phyloP scores from a whole-genome alignment of 2,329 filamentous ascomycete species.

The Cercospora beticola region DNA sequence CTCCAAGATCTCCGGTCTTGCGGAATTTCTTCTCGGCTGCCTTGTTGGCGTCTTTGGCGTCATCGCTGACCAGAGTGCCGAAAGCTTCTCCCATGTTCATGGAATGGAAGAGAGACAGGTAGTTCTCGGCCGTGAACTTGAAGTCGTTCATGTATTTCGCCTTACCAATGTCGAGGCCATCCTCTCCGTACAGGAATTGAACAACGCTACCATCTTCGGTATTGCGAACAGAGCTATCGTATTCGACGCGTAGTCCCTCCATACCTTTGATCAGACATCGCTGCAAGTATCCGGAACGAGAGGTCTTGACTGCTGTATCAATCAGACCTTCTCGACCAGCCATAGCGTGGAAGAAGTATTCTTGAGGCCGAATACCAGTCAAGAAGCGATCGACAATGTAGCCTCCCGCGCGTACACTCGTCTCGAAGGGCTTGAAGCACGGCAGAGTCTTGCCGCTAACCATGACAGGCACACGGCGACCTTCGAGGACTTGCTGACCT shows the following conservation, averaged over 20 bases:
- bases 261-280: conserved; percentile 98
- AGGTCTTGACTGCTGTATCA: conserved; percentile 98
- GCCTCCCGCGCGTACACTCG: conserved; percentile 82
- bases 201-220: conserved; percentile 82
- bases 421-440: conserved; percentile 90
- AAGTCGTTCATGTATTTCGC: conserved; percentile 90
- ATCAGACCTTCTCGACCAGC: conserved; percentile 97
- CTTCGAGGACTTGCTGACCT: conserved; percentile 93
- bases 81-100: conserved; percentile 62
- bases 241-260: conserved; percentile 88
- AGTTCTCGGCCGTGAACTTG: conserved; percentile 83
- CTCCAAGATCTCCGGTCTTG: conserved; percentile 67
- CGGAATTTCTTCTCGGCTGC: conserved; percentile 74
- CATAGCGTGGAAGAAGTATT: conserved; percentile 99
- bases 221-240: conserved; percentile 91
- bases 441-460: conserved; percentile 95
- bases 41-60: conserved; percentile 62
- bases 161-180: conserved; percentile 91
- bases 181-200: conserved; percentile 95
- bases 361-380: conserved; percentile 93
- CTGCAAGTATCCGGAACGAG: conserved; percentile 92
- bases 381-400: conserved; percentile 96
- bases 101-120: conserved; percentile 74
- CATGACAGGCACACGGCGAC: conserved; percentile 92
- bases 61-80: conserved; percentile 63